Evolutionary conservation across 2,329 filamentous ascomycete species (phyloP).

Genomic region (Trichoderma cornu-damae): DNA sequence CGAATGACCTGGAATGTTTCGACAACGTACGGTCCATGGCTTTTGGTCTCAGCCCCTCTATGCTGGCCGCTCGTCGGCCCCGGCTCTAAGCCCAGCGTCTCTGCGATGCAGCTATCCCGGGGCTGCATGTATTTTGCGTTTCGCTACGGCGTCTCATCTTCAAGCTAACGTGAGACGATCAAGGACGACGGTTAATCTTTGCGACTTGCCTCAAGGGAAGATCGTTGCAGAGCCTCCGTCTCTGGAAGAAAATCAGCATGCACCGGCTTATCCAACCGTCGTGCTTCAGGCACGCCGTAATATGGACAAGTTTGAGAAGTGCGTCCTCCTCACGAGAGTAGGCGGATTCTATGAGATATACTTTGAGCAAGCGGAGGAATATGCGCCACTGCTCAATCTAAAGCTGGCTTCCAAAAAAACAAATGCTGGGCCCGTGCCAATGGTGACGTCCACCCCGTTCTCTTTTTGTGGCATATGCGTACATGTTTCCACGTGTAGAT

Average conservation of each 20-base stretch:
- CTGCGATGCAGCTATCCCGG: not conserved
- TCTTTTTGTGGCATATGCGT: slow-evolving; percentile 20
- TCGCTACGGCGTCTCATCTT: not conserved
- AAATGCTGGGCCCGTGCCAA: slow-evolving; percentile 71
- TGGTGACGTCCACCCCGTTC: slow-evolving; percentile 52
- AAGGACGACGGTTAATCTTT: slow-evolving; percentile 48
- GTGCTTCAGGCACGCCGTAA: slow-evolving; percentile 81
- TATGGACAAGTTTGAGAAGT: slow-evolving; percentile 86
- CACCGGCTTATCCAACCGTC: slow-evolving; percentile 72
- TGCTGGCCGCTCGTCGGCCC: not conserved
- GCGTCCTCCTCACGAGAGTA: slow-evolving; percentile 84
- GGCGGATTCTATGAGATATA: slow-evolving; percentile 98
- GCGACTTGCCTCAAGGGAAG: slow-evolving; percentile 53
- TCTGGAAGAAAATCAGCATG: slow-evolving; percentile 38
- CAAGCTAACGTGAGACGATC: slow-evolving; percentile 49
- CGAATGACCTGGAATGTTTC: slow-evolving; percentile 21
- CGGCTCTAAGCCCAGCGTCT: not conserved
- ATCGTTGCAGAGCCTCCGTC: slow-evolving; percentile 30
- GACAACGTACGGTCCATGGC: slow-evolving; percentile 10
- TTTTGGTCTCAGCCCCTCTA: slow-evolving; percentile 4
- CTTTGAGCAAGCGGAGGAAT: slow-evolving; percentile 89
- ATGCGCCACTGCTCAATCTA: slow-evolving; percentile 77
- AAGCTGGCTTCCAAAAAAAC: slow-evolving; percentile 80
- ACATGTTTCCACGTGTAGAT: not conserved
- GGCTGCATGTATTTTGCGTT: not conserved